Evolutionary conservation across 495 filamentous ascomycete species (phyloP), one percentile per base, ranked within the genome.

Genomic region (Immersiella caudata): DNA sequence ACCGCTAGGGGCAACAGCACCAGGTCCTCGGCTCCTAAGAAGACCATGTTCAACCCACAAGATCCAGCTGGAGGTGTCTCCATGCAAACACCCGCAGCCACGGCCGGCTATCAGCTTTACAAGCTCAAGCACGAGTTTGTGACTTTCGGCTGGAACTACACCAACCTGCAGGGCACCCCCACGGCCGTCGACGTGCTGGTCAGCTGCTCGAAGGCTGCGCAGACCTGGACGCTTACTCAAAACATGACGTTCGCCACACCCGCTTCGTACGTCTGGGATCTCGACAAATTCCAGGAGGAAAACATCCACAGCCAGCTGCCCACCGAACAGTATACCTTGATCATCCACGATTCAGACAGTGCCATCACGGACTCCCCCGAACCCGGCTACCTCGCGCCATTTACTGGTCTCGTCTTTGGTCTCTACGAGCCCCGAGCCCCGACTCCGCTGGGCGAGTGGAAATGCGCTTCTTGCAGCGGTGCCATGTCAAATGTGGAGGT

Each of bases 141-240:
- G 18, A 97, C 93, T 0, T 94, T 94, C 77, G 89, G 81, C 0
- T 99, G 94, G 94, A 97, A 97, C 79, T 98, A 97, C 81, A 99
- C 95, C 1, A 93, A 90, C 54, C 81, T 99, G 49, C 85, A 85
- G 29, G 88, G 88, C 20, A 90, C 88, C 0, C 95, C 95, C 0
- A 88, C 86, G 2, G 89, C 87, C 33, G 79, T 99, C 70, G 91
- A 99, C 70, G 86, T 97, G 4, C 79, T 95, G 33, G 91, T 95
- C 12, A 89, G 87, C 25, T 96, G 92, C 87, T 88, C 87, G 46
- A 65, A 67, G 24, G 79, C 74, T 14, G 68, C 75, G 49, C 73
- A 71, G 51, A 82, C 82, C 1, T 83, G 79, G 78, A 84, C 82
- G 8, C 72, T 84, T n/a, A 83, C 82, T 0, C 79, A 82, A 56